A percentile compares a stretch with the other conserved stretches of the same genome.
These are phyloP conservation scores for Colletotrichum sojae DNA, from an alignment of 2,329 filamentous ascomycete genomes.

Conservation along the genomic window DNA sequence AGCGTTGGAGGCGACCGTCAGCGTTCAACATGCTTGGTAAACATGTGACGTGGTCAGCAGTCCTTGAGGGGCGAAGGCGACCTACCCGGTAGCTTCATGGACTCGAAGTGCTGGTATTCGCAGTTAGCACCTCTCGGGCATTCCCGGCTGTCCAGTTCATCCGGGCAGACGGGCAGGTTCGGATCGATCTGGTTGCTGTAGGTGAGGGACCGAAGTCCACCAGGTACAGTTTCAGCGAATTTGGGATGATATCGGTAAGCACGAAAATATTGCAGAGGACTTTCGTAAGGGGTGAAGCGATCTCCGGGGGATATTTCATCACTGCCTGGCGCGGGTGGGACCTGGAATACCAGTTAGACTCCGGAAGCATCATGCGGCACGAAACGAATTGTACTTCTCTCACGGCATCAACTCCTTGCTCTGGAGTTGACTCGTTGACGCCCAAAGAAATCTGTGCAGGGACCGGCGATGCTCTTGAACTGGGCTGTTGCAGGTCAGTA, in stretches of 20 bases:
- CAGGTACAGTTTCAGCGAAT: conserved; percentile 77
- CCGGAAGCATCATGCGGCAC: conserved; percentile 33
- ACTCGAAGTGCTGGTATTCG: conserved; percentile 83
- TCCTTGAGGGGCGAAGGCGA: conserved; percentile 49
- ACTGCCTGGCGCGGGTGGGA: conserved; percentile 37
- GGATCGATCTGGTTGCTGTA: conserved; percentile 93
- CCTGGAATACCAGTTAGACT: conserved; percentile 43
- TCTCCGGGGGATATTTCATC: conserved; percentile 28
- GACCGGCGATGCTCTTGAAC: conserved; percentile 42
- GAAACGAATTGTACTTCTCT: conserved; percentile 61
- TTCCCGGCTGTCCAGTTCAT: conserved; percentile 76
- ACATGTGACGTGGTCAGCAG: conserved; percentile 49
- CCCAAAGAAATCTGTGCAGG: conserved; percentile 41
- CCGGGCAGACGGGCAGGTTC: conserved; percentile 80
- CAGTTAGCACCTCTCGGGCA: conserved; percentile 82
- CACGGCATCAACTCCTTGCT: conserved; percentile 46
- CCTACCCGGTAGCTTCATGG: conserved; percentile 83
- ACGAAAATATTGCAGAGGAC: conserved; percentile 85
- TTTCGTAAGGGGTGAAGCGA: conserved; percentile 76
- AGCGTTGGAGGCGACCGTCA: conserved; percentile 59
- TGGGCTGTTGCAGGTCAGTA: conserved; percentile 45
- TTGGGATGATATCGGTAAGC: conserved; percentile 91
- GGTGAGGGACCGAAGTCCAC: conserved; percentile 89
- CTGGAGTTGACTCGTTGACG: conserved; percentile 42
- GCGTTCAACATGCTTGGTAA: conserved; percentile 53